A percentile compares a stretch with the other conserved stretches of the same genome.
Conservation (phyloP, 768 basidiomycete genomes). For the Phlebiopsis flavidoalba region DNA sequence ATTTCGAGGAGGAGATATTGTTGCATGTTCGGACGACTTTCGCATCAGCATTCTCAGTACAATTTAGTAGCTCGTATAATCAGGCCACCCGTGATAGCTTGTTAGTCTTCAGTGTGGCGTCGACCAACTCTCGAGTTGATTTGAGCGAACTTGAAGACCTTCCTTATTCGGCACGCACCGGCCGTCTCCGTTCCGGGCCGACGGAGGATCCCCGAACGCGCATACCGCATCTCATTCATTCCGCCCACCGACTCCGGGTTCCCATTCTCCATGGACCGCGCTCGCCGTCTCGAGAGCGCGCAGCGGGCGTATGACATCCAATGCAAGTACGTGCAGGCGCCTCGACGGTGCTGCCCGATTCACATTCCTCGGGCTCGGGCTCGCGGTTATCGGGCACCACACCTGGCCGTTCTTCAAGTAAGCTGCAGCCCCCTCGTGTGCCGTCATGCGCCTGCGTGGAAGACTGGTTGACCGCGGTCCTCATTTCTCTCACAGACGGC, state of each 20-base stretch:
- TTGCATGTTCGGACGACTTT: constrained; percentile 36
- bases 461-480: background rate
- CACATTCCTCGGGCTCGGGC: constrained; percentile 52
- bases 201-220: background rate
- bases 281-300: constrained; percentile 10
- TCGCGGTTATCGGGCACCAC: constrained; percentile 58
- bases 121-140: no score
- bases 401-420: constrained; percentile 73
- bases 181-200: background rate
- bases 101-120: no score
- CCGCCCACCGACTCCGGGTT: background rate
- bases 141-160: no score
- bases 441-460: background rate
- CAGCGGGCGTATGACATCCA: constrained; percentile 22
- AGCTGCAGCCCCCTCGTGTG: constrained; percentile 11
- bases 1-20: constrained; percentile 26
- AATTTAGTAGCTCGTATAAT: background rate
- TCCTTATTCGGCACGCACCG: no score
- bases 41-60: constrained; percentile 28
- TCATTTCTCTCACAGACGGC: constrained; percentile 43
- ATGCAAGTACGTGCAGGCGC: constrained; percentile 15
- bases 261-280: background rate
- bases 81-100: no score
- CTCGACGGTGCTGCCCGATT: constrained; percentile 49
- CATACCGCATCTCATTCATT: background rate